phyloP scores from a whole-genome alignment of 352 stramenopile species.

The Pseudoperonospora humuli region DNA sequence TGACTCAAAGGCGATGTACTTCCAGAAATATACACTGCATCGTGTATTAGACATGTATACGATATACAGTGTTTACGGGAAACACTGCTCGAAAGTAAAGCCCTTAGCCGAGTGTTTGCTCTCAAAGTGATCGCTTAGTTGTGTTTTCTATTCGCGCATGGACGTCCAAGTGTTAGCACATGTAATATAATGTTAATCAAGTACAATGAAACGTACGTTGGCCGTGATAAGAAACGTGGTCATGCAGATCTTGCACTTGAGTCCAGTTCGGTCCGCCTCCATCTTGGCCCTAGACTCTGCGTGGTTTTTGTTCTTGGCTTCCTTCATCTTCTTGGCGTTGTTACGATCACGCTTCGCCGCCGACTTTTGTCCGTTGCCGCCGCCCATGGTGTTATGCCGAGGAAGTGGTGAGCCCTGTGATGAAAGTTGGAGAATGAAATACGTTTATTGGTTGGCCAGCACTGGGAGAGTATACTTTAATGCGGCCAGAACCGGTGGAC shows the following conservation, averaged over 20 bases:
- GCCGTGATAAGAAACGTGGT: constrained; percentile 83
- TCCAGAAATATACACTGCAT: no score
- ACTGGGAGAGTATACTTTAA: no score
- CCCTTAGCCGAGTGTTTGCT: constrained; percentile 77
- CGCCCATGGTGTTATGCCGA: constrained; percentile 38
- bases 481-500: constrained; percentile 8
- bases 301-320: constrained; percentile 73
- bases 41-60: no score
- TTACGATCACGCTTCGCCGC: constrained; percentile 74
- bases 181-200: not conserved
- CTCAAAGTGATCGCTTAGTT: constrained; percentile 76
- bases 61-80: constrained; percentile 34
- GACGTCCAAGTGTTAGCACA: no score
- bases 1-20: no score
- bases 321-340: constrained; percentile 83
- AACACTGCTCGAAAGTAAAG: constrained; percentile 71
- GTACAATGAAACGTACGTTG: constrained; percentile 36
- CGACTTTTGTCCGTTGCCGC: constrained; percentile 79
- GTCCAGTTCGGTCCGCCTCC: constrained; percentile 54
- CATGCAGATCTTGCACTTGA: constrained; percentile 88
- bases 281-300: constrained; percentile 77
- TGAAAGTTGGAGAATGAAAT: constrained; percentile 17
- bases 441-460: not conserved
- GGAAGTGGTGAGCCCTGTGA: constrained; percentile 10
- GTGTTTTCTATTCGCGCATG: constrained; percentile 42